Percentiles rank a stretch among this genome's conserved stretches.
These are phyloP conservation scores for Gentiana macrophylla DNA, from an alignment of 257 asterid species.

Conservation along the genomic window DNA sequence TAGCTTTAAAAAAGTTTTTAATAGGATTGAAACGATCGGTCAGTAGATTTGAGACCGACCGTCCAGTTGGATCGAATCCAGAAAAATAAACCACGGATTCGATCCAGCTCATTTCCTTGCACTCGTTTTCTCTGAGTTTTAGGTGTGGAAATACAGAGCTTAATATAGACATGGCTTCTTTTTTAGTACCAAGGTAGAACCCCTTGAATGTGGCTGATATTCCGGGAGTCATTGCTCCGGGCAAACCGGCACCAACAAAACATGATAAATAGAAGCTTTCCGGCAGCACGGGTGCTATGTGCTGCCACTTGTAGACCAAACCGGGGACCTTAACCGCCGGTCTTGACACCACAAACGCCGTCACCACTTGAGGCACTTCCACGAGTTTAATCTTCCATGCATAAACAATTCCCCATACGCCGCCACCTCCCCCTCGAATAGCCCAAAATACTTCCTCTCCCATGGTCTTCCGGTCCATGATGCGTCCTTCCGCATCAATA, in stretches of 20 bases:
- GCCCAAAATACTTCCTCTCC: too few relatives aligned
- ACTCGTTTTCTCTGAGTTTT: constrained; percentile 19
- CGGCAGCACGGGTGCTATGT: constrained; percentile 34
- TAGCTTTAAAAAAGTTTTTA: constrained; percentile 56
- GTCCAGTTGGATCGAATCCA: constrained; percentile 20
- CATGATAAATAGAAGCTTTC: constrained; percentile 41
- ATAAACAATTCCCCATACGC: too few relatives aligned
- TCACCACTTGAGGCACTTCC: too few relatives aligned
- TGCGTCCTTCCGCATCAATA: not conserved
- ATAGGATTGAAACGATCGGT: constrained; percentile 29
- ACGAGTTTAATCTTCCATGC: too few relatives aligned
- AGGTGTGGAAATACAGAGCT: constrained; percentile 32
- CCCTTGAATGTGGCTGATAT: constrained; percentile 57
- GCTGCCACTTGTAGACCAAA: constrained; percentile 49
- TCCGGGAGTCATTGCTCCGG: constrained; percentile 18
- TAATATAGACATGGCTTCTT: constrained; percentile 24
- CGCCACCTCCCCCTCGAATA: too few relatives aligned
- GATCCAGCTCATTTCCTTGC: constrained; percentile 63
- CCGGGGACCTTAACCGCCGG: constrained; percentile 6
- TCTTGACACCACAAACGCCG: too few relatives aligned
- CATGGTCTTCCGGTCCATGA: too few relatives aligned
- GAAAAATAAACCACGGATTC: constrained; percentile 58
- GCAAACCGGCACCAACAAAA: constrained; percentile 41
- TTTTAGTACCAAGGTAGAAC: constrained; percentile 38
- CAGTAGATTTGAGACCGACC: constrained; percentile 14